Conservation (phyloP, 208 protist genomes). For the Leishmania gerbilli region DNA sequence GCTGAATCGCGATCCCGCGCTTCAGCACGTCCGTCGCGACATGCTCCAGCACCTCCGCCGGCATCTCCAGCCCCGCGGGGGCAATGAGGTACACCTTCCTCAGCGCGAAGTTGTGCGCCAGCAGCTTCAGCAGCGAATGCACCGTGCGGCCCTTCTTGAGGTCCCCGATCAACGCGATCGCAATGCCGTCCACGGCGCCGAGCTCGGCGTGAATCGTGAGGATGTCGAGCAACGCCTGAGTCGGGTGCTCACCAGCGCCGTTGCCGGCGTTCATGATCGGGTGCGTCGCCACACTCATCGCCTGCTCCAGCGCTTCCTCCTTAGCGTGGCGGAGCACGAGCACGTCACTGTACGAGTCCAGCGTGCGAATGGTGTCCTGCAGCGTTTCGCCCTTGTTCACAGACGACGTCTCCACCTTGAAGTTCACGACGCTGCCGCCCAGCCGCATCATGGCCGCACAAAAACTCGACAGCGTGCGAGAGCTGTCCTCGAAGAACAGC, state of each 20-base stretch:
- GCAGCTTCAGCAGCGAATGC: conserved; percentile 94
- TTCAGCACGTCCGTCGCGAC: conserved; percentile 44
- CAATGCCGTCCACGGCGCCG: conserved; percentile 86
- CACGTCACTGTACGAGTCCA: conserved; percentile 94
- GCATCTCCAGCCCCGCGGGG: conserved; percentile 90
- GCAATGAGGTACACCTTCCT: conserved; percentile 90
- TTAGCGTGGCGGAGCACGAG: conserved; percentile 96
- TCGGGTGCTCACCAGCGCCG: conserved; percentile 97
- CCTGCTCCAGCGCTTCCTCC: conserved; percentile 78
- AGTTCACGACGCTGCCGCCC: conserved; percentile 82
- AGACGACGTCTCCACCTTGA: conserved; percentile 77
- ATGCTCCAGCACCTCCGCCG: conserved; percentile 69
- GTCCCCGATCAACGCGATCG: conserved; percentile 96
- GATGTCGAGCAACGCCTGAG: conserved; percentile 97
- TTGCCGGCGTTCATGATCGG: conserved; percentile 98
- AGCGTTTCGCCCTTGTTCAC: conserved; percentile 89
- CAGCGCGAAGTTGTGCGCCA: conserved; percentile 89
- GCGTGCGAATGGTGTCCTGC: conserved; percentile 80
- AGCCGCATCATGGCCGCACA: conserved; percentile 84
- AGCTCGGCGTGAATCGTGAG: conserved; percentile 97
- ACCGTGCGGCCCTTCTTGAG: conserved; percentile 98
- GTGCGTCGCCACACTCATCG: conserved; percentile 48
- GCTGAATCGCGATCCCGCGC: conserved; percentile 50
- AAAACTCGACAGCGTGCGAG: conserved; percentile 80
- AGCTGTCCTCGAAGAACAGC: conserved; percentile 88